These are phyloP conservation scores for Paecilomyces sp. DNA, from an alignment of 2,329 filamentous ascomycete species.

Conservation along the genomic window DNA sequence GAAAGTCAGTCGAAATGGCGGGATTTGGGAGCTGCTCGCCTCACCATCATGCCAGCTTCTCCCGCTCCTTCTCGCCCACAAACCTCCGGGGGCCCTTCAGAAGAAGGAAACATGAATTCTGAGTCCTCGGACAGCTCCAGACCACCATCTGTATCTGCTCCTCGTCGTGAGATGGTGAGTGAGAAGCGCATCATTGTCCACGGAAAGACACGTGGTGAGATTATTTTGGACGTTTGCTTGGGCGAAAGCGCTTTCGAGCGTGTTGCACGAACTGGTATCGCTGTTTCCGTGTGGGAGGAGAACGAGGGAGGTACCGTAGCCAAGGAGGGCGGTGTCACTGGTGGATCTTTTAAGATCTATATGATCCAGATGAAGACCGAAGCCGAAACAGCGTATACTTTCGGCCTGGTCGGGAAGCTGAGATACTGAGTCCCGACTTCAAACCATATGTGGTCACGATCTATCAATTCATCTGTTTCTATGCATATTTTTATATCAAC, in stretches of 20 bases:
- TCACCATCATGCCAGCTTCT: slow-evolving; percentile 67
- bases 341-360: slow-evolving; percentile 51
- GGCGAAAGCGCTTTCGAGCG: slow-evolving; percentile 78
- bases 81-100: slow-evolving; percentile 46
- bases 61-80: slow-evolving; percentile 22
- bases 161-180: slow-evolving; percentile 52
- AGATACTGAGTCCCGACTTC: slow-evolving; percentile 33
- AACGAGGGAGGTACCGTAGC: slow-evolving; percentile 55
- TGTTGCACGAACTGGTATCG: slow-evolving; percentile 77
- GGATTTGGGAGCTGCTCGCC: slow-evolving; percentile 75
- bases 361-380: slow-evolving; percentile 58
- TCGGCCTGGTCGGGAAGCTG: slow-evolving; percentile 46
- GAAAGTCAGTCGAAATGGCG: slow-evolving; percentile 75
- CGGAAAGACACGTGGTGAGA: slow-evolving; percentile 58
- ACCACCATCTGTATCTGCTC: slow-evolving; percentile 22
- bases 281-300: slow-evolving; percentile 81
- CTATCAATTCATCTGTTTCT: neutral
- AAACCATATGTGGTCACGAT: neutral
- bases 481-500: neutral
- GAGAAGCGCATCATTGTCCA: slow-evolving; percentile 82
- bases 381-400: slow-evolving; percentile 48
- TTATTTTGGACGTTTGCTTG: slow-evolving; percentile 75
- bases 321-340: slow-evolving; percentile 51
- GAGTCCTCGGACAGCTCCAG: slow-evolving; percentile 15
- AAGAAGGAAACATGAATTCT: slow-evolving; percentile 17